A percentile compares a stretch with the other conserved stretches of the same genome.
These are phyloP conservation scores for Pharnaceum exiguum DNA, from an alignment of 148 eudicot species.

Conservation along the genomic window DNA sequence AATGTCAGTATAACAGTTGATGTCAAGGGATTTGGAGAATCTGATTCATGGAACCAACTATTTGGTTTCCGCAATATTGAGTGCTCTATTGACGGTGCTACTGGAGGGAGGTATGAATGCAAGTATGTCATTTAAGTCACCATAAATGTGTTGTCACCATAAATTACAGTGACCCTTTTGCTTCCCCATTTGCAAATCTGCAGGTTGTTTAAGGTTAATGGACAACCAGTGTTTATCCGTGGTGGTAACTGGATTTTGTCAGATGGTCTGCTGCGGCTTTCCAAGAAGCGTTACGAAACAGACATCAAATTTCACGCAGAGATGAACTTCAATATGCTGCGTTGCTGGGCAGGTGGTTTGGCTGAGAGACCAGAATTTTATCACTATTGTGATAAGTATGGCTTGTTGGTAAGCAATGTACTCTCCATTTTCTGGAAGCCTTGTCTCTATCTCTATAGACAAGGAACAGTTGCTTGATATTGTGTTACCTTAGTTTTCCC, in stretches of 20 bases:
- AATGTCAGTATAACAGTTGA: constrained; percentile 62
- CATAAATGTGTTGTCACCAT: background rate
- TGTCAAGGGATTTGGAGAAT: constrained; percentile 80
- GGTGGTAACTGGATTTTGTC: constrained; percentile 99
- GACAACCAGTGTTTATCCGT: constrained; percentile 87
- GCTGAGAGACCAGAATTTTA: constrained; percentile 98
- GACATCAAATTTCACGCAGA: constrained; percentile 97
- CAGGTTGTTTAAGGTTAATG: constrained; percentile 96
- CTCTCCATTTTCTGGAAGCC: background rate
- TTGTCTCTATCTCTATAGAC: background rate
- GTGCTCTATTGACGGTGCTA: constrained; percentile 60
- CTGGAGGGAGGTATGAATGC: constrained; percentile 86
- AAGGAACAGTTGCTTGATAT: background rate
- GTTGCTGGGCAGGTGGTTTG: constrained; percentile 98
- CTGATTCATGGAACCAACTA: constrained; percentile 71
- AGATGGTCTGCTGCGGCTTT: constrained; percentile 90
- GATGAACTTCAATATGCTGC: constrained; percentile 98
- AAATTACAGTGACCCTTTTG: background rate
- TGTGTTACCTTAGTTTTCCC: background rate
- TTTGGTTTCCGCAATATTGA: constrained; percentile 96
- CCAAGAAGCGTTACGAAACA: constrained; percentile 79
- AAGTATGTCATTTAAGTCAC: background rate
- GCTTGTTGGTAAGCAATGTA: constrained; percentile 59
- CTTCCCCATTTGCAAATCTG: background rate
- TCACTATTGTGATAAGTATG: constrained; percentile 86